Evolutionary conservation across 805 yeast genomes (phyloP).

Genomic region (Saccharomycopsis oosterbeekiorum): DNA sequence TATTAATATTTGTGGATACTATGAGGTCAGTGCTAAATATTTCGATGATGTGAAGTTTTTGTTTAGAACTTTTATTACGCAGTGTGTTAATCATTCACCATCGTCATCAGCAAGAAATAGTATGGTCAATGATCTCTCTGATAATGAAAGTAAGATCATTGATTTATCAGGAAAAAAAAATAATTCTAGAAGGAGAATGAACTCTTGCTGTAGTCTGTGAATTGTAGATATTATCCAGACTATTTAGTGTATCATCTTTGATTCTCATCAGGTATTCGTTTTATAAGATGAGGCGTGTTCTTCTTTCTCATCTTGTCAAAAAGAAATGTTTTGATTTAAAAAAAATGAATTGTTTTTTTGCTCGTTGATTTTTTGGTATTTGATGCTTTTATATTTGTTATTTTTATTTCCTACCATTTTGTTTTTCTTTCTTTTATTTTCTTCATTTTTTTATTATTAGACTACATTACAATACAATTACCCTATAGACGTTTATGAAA

Average conservation of each 20-base stretch:
- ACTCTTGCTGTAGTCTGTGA: background rate
- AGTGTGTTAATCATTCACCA: constrained; percentile 10
- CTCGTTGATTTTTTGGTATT: no score
- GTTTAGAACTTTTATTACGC: constrained; percentile 17
- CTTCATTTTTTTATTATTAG: background rate
- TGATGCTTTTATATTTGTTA: background rate
- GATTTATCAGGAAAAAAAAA: background rate
- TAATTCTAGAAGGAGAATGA: background rate
- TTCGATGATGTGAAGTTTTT: constrained; percentile 18
- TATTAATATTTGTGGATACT: constrained; percentile 32
- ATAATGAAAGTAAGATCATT: background rate
- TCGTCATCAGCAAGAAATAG: background rate
- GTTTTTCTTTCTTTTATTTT: background rate
- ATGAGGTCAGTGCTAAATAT: constrained; percentile 39
- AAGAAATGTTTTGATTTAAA: no score
- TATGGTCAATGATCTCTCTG: background rate
- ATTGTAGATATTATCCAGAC: background rate
- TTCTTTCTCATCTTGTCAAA: no score
- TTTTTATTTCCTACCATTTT: background rate
- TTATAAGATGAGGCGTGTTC: no score
- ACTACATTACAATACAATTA: background rate
- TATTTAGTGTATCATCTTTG: no score
- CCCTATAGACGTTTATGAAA: background rate
- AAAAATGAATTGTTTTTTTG: no score
- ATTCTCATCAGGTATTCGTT: no score